Evolutionary conservation across 176 grass and related monocot genomes (phyloP), one percentile per base, ranked within the genome.

Genomic region (Pontederia crassipes): DNA sequence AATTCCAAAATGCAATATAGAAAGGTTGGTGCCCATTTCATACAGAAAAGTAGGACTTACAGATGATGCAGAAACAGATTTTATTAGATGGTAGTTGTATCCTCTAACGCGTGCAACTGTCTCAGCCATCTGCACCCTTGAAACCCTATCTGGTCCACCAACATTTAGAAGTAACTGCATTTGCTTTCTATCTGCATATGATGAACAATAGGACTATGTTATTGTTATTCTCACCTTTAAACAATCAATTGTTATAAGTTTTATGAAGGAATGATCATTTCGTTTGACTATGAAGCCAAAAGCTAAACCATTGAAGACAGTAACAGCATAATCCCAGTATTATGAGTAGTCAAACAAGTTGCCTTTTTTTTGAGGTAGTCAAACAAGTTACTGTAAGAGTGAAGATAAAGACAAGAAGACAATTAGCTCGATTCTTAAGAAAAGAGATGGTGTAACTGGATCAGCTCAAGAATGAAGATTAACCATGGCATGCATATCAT

Each of bases 111-210:
- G 49, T 71, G 87, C 83, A 82, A 97, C 81, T 54, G 81, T 68
- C 68, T 97, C 81, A 24, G 87, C 92, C 92, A 97, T 97, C 80
- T 97, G 72, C 57, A 97, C 59, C 69, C 92, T 97, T 61, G 92
- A 97, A 29, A 88, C 78, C 70, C 87, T 88, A 80, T 97, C 76
- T 48, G 81, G 76, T 61, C 92, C 86, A 54, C 83, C 92, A 1
- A 79, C 78, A 80, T 96, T 96, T 53, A 96, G 54, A 47, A 96
- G 45, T 57, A 85, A 52, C 61, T 85, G 78, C 69, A 85, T 54
- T 28, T 65, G 79, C 47, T 88, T 85, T 29, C 67, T 73, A 75
- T 71, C 86, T 90, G 78, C 59, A 59, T 28, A 2, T 0, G 27
- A 9, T 27, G 45, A 10, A 40, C 32, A 40, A 9, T 6, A 8